These are phyloP conservation scores for Diddensiella caesifluorescens DNA, from an alignment of 805 yeast species.

Conservation along the genomic window DNA sequence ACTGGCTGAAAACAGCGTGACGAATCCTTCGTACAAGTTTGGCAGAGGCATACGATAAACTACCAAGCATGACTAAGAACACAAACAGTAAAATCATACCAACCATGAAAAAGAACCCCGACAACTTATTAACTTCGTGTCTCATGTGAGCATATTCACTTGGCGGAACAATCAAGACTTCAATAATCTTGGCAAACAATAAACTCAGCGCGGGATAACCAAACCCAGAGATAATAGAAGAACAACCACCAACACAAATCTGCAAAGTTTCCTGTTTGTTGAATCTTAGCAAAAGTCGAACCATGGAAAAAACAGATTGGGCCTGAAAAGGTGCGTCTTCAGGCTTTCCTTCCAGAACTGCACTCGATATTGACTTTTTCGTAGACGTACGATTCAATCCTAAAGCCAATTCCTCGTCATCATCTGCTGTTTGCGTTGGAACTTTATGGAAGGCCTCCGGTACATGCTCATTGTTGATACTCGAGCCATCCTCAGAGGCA, in stretches of 20 bases:
- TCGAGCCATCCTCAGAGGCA: conserved; percentile 3
- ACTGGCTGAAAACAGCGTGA: conserved; percentile 29
- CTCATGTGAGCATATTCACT: conserved; percentile 32
- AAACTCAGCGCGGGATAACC: conserved; percentile 36
- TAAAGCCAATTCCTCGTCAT: conserved; percentile 2
- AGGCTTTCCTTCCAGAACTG: conserved; percentile 10
- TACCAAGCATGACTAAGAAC: conserved; percentile 23
- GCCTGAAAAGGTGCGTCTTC: not conserved
- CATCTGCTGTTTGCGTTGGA: conserved; percentile 13
- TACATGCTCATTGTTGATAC: too few species aligned
- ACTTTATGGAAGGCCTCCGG: too few species aligned
- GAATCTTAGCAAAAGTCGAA: conserved; percentile 17
- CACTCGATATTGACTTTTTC: conserved; percentile 19
- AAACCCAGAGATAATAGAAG: conserved; percentile 32
- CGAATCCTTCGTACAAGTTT: conserved; percentile 33
- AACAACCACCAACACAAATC: conserved; percentile 23
- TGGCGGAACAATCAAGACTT: conserved; percentile 32
- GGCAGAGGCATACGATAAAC: conserved; percentile 29
- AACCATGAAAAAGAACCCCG: conserved; percentile 34
- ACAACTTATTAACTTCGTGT: conserved; percentile 29
- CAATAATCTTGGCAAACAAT: conserved; percentile 34
- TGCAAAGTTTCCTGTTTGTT: conserved; percentile 27
- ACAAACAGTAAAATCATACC: conserved; percentile 29
- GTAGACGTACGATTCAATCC: conserved; percentile 15
- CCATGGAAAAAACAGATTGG: conserved; percentile 5